phyloP scores from a whole-genome alignment of 345 rosid species.

The Sisymbrium irio region DNA sequence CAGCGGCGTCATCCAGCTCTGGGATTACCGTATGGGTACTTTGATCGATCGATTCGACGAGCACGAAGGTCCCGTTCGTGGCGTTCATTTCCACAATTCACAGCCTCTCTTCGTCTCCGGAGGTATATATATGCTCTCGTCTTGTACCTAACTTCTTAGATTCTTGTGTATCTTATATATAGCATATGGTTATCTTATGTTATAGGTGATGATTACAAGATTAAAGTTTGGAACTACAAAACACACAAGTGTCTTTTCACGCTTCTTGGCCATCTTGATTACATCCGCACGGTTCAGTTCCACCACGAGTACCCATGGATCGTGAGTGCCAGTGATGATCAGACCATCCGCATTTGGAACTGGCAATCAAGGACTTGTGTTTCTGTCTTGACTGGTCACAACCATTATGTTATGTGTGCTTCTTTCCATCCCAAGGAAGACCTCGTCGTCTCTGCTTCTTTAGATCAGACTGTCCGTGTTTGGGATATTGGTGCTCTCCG shows the following conservation, averaged over 20 bases:
- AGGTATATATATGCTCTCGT: too few relatives aligned
- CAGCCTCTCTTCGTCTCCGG: too few relatives aligned
- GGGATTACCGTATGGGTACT: too few relatives aligned
- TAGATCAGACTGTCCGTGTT: constrained; percentile 96
- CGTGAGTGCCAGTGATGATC: constrained; percentile 98
- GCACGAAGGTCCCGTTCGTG: too few relatives aligned
- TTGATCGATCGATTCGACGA: too few relatives aligned
- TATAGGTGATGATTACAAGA: constrained; percentile 98
- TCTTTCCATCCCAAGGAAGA: constrained; percentile 96
- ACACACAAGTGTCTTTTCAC: constrained; percentile 86
- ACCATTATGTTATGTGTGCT: constrained; percentile 99
- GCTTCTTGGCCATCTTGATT: constrained; percentile 96
- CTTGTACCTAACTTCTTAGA: too few relatives aligned
- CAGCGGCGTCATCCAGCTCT: constrained; percentile 96
- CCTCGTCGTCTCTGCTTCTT: constrained; percentile 91
- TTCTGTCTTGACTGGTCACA: constrained; percentile 94
- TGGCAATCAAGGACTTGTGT: constrained; percentile 98
- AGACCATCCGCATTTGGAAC: constrained; percentile 97
- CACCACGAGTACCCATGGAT: constrained; percentile 99
- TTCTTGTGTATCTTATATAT: too few relatives aligned
- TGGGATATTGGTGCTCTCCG: constrained; percentile 94
- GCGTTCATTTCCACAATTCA: too few relatives aligned
- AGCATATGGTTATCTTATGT: too few relatives aligned
- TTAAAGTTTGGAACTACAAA: constrained; percentile 97
- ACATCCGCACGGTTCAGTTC: constrained; percentile 93